Evolutionary conservation across 2,329 filamentous ascomycete genomes (phyloP).

Genomic region (Venturia aucupariae): DNA sequence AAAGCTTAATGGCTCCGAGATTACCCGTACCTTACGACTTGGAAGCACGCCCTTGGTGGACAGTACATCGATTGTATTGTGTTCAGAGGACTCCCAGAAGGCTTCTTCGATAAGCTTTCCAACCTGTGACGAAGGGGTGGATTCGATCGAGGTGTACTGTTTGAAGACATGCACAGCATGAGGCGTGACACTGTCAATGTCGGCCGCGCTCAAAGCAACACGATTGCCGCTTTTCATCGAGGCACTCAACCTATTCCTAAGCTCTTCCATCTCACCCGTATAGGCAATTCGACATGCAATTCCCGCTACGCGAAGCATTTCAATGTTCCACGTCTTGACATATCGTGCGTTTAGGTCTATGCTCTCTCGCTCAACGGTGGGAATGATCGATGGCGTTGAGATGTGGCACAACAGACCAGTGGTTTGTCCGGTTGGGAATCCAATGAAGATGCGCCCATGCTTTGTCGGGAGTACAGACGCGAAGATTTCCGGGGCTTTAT

Average conservation of each 20-base stretch:
- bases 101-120: conserved; percentile 85
- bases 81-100: conserved; percentile 87
- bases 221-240: conserved; percentile 26
- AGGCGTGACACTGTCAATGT: conserved; percentile 60
- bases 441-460: conserved; percentile 89
- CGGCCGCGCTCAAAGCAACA: conserved; percentile 47
- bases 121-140: conserved; percentile 76
- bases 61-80: conserved; percentile 74
- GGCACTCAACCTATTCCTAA: conserved; percentile 51
- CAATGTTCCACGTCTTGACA: conserved; percentile 90
- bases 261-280: conserved; percentile 71
- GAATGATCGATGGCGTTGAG: conserved; percentile 91
- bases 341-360: conserved; percentile 94
- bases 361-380: conserved; percentile 91
- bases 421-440: conserved; percentile 94
- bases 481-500: conserved; percentile 69
- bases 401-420: conserved; percentile 91
- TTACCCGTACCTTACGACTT: conserved; percentile 75
- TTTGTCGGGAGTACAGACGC: conserved; percentile 82
- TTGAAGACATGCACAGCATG: conserved; percentile 75
- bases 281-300: conserved; percentile 86
- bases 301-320: conserved; percentile 83
- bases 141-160: conserved; percentile 82
- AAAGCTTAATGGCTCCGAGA: conserved; percentile 62
- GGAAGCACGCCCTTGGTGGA: conserved; percentile 80